phyloP scores from a whole-genome alignment of 495 filamentous ascomycete species.

The Neurospora sp. region DNA sequence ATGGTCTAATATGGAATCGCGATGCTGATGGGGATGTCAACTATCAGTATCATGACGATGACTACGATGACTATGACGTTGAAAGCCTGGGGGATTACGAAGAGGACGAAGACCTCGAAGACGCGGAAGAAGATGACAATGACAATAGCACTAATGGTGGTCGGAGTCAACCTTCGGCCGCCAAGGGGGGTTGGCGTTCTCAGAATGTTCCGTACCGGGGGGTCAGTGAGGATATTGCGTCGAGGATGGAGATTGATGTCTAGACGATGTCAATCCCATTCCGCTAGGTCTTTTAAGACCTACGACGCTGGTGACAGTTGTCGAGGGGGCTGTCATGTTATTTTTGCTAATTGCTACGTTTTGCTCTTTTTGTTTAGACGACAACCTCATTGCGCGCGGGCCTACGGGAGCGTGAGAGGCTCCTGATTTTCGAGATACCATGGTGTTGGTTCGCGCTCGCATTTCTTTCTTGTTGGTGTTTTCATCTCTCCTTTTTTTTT shows the following conservation, averaged over 20 bases:
- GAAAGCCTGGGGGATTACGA: slow-evolving; percentile 38
- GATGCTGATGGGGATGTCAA: slow-evolving; percentile 43
- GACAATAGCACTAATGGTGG: slow-evolving; percentile 27
- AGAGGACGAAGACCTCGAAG: slow-evolving; percentile 44
- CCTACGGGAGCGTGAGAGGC: background rate
- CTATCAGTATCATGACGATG: slow-evolving; percentile 42
- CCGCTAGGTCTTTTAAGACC: background rate
- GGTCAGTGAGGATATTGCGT: slow-evolving; percentile 64
- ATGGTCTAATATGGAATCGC: slow-evolving; percentile 37
- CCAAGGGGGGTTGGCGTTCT: background rate
- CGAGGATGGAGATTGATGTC: slow-evolving; percentile 55
- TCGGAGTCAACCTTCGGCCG: background rate
- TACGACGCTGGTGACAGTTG: background rate
- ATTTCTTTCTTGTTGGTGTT: slow-evolving; percentile 4
- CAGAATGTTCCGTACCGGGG: slow-evolving; percentile 41
- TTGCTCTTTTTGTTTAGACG: background rate
- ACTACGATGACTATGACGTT: slow-evolving; percentile 35
- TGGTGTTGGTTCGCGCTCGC: background rate
- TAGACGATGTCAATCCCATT: background rate
- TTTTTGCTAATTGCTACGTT: background rate
- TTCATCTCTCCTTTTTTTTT: slow-evolving; percentile 1
- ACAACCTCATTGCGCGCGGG: background rate
- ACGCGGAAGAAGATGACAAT: slow-evolving; percentile 23
- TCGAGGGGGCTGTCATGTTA: background rate
- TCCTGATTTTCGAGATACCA: background rate